Percentiles rank a stretch among this genome's conserved stretches.
Conservation (phyloP, 2,329 filamentous ascomycete genomes). For the Aspergillus neoniger region DNA sequence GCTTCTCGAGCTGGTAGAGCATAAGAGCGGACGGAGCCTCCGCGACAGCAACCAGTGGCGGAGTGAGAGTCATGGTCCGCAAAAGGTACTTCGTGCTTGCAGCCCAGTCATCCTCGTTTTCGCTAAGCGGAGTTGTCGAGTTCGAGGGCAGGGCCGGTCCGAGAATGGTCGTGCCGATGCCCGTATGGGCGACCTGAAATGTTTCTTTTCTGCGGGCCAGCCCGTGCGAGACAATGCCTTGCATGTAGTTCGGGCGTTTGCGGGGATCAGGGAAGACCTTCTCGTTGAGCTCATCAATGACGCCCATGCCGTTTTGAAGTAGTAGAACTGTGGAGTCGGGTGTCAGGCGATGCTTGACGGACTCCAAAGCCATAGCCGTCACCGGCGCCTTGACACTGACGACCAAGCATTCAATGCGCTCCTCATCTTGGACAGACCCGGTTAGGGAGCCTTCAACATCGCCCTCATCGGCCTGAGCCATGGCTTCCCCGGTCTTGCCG, state of each 20-base stretch:
- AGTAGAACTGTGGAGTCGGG: conserved; percentile 72
- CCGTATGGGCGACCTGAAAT: conserved; percentile 60
- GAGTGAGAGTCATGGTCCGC: conserved; percentile 62
- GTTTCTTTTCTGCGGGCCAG: conserved; percentile 47
- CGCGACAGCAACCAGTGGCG: conserved; percentile 62
- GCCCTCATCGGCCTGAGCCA: neutral
- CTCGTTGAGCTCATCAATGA: conserved; percentile 74
- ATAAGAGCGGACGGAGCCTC: conserved; percentile 65
- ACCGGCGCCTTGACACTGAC: conserved; percentile 73
- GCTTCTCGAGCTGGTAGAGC: conserved; percentile 72
- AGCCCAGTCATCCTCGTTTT: conserved; percentile 34
- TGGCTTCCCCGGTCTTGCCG: conserved; percentile 12
- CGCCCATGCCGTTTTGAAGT: conserved; percentile 78
- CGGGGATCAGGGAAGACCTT: conserved; percentile 67
- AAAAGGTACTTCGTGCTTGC: conserved; percentile 61
- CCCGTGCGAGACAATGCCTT: conserved; percentile 67
- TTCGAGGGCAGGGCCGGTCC: conserved; percentile 49
- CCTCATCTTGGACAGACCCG: conserved; percentile 35
- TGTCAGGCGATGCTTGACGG: conserved; percentile 68
- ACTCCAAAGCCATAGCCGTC: conserved; percentile 66
- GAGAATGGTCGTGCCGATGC: conserved; percentile 60
- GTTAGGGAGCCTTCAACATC: neutral
- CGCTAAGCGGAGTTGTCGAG: conserved; percentile 17
- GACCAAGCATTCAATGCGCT: conserved; percentile 71
- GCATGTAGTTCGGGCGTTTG: conserved; percentile 71